These are phyloP conservation scores for Ganoderma leucocontextum DNA, from an alignment of 1,284 basidiomycete species.

Conservation along the genomic window DNA sequence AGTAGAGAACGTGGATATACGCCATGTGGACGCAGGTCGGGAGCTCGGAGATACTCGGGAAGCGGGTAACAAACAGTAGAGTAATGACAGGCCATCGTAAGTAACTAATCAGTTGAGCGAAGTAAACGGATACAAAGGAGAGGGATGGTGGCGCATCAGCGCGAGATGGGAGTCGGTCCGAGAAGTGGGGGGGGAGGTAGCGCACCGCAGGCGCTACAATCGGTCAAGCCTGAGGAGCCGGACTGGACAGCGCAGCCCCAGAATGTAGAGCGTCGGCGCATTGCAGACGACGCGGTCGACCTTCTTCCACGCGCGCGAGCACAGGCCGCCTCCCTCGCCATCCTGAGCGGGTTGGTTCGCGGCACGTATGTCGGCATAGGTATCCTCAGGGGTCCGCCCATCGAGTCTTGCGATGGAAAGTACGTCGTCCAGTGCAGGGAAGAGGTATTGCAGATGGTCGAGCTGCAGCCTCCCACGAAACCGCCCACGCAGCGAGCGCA, in stretches of 20 bases:
- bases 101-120: too few relatives aligned
- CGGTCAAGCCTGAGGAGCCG: not conserved
- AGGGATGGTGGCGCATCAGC: too few relatives aligned
- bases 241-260: not conserved
- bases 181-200: too few relatives aligned
- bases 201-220: too few relatives aligned
- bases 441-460: not conserved
- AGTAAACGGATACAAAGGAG: too few relatives aligned
- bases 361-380: not conserved
- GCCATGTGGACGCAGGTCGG: too few relatives aligned
- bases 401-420: not conserved
- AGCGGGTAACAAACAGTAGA: too few relatives aligned
- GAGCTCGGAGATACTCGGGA: too few relatives aligned
- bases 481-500: not conserved
- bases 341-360: not conserved
- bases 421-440: not conserved
- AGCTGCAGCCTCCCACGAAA: not conserved
- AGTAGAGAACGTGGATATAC: too few relatives aligned
- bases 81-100: too few relatives aligned
- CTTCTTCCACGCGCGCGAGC: not conserved
- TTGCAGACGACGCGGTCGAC: not conserved
- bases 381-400: too few relatives aligned
- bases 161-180: too few relatives aligned
- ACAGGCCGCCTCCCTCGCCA: not conserved
- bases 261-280: not conserved